Conservation (phyloP, 345 rosid genomes). For the Salix dunnii region DNA sequence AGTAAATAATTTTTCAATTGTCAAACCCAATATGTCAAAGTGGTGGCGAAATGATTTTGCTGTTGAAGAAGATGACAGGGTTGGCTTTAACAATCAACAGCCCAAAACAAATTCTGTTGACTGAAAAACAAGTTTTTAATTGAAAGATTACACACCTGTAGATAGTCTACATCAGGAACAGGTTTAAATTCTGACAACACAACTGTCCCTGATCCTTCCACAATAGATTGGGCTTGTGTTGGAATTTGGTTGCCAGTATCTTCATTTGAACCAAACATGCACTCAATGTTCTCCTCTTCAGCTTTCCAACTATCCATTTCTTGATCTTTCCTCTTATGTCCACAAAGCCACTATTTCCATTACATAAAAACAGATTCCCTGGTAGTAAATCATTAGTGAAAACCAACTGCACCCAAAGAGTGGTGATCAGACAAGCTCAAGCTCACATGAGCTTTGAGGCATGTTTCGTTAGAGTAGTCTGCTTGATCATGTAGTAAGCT, state of each 20-base stretch:
- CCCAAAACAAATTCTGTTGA: background rate
- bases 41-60: no score
- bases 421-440: slow-evolving; percentile 34
- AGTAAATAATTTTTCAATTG: background rate
- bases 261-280: slow-evolving; percentile 61
- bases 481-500: no score
- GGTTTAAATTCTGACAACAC: slow-evolving; percentile 66
- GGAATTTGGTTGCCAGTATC: slow-evolving; percentile 59
- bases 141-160: slow-evolving; percentile 54
- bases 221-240: slow-evolving; percentile 66
- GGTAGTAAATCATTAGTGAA: slow-evolving; percentile 68
- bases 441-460: slow-evolving; percentile 1
- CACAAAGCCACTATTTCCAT: slow-evolving; percentile 78
- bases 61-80: background rate
- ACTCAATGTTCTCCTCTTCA: slow-evolving; percentile 39
- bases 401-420: slow-evolving; percentile 47
- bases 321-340: slow-evolving; percentile 45
- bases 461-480: background rate
- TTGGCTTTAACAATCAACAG: background rate
- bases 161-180: slow-evolving; percentile 78
- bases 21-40: background rate
- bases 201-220: slow-evolving; percentile 74
- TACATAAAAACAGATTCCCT: slow-evolving; percentile 65
- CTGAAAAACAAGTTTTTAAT: background rate
- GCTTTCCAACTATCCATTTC: slow-evolving; percentile 35